These are phyloP conservation scores for Clavariopsis aquatica DNA, from an alignment of 495 filamentous ascomycete genomes.

Conservation along the genomic window DNA sequence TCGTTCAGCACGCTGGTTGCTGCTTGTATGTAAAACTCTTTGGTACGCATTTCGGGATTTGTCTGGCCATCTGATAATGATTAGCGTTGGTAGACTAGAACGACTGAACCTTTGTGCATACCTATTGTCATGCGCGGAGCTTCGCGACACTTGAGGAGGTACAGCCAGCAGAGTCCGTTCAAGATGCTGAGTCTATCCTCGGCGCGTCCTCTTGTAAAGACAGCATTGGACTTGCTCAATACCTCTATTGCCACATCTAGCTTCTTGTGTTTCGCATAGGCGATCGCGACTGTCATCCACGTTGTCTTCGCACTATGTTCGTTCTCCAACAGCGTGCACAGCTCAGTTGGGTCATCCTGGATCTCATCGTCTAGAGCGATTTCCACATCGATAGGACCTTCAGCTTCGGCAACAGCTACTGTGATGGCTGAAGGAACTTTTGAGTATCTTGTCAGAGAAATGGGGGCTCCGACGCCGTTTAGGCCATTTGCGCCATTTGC, in stretches of 20 bases:
- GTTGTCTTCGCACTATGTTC: conserved; percentile 82
- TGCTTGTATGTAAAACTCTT: conserved; percentile 88
- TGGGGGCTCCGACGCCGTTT: conserved; percentile 53
- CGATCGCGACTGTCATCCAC: conserved; percentile 94
- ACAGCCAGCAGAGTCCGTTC: conserved; percentile 86
- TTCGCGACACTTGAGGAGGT: conserved; percentile 85
- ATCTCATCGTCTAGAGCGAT: conserved; percentile 86
- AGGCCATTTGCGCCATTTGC: conserved; percentile 61
- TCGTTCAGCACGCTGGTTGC: conserved; percentile 91
- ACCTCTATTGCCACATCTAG: conserved; percentile 94
- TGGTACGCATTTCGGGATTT: conserved; percentile 74
- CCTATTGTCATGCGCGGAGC: conserved; percentile 64
- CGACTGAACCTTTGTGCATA: conserved; percentile 12
- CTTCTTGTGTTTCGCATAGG: conserved; percentile 95
- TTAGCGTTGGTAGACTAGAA: conserved; percentile 43
- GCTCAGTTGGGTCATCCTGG: conserved; percentile 90
- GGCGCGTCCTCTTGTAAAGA: conserved; percentile 66
- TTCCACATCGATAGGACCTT: conserved; percentile 81
- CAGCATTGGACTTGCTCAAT: conserved; percentile 75
- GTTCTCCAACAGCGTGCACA: conserved; percentile 90
- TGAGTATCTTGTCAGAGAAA: conserved; percentile 64
- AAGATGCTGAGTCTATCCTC: conserved; percentile 86
- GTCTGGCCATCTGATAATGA: conserved; percentile 46
- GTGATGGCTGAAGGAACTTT: conserved; percentile 30
- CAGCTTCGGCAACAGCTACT: conserved; percentile 52